Base-by-base conservation (phyloP, 2,329 filamentous ascomycete species). In the Blastomyces gilchristii region DNA sequence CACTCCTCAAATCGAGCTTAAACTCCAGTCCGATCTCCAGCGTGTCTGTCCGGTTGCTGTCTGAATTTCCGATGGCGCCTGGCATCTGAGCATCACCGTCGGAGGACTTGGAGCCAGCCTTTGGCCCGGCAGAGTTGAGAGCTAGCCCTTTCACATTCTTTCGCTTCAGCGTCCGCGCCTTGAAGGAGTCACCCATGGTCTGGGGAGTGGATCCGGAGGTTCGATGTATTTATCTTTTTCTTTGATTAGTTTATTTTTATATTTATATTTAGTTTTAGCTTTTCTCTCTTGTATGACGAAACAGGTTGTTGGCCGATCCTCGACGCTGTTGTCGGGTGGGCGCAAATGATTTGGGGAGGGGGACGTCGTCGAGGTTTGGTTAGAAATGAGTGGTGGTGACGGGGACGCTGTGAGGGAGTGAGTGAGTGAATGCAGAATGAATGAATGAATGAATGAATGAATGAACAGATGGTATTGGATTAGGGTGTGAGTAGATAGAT, bases 71-170 rank as follows among this genome's bases (percentile, higher is more conserved):
- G 62, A 81, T 69, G 64, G 83, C 81, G 37, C 84, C 85, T 9
- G 85, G 82, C 62, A 83, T 77, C 71, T 86, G 85, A 57, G 81
- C 74, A 72, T 88, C 89, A 65, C 85, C 87, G 70, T 91, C 88
- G 56, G 90, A 87, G 39, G 90, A 87, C 62, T 87, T 85, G 62
- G 85, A 79, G 59, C 85, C 80, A 66, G 81, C 72, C 67, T 91
- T 90, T 52, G 90, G 87, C 57, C 88, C 83, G 31, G 88, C 86
- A 59, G 90, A 87, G 71, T 86, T 92, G 73, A 99, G 82, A 68
- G 91, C 92, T 60, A 99, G 87, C 47, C 92, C 93, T 80, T 97
- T 97, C 77, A 96, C 89, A 76, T 99, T 99, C 85, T 97, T 97
- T 82, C 93, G 88, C 87, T 97, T 97, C 87, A 99, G 89, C 66